Evolutionary conservation across 2,329 filamentous ascomycete genomes (phyloP), one percentile per base, ranked within the genome.

Genomic region (Paecilomyces fulvus): DNA sequence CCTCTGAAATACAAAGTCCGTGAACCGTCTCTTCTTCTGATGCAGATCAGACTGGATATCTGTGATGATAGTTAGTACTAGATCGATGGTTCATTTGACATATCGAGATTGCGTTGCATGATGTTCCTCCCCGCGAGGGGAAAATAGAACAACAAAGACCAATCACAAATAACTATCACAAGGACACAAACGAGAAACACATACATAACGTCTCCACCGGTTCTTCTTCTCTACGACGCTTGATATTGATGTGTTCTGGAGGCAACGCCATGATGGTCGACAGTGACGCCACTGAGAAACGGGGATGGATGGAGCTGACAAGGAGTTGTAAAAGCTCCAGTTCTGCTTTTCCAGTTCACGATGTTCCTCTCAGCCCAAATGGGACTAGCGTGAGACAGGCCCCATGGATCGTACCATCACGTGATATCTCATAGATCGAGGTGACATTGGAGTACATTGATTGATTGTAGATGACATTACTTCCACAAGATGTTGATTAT

Each of bases 141-240:
- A 46, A 51, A 25, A 51, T 50, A 37, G 12, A 30, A 21, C 23
- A 58, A 30, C 14, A 50, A 20, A 48, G 23, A 56, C 43, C 9
- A 50, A 10, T 21, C n/a, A 28, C 31, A 33, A 21, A 49, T 30
- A 23, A 23, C 21, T 7, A 46, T 43, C 25, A 12, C 23, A 28
- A 55, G 25, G 48, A 55, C 7, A 20, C 20, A n/a, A 11, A 30
- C 7, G 12, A 51, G 21, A 37, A 25, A n/a, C 10, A 55, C 57
- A 50, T 76, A 80, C 77, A 78, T 52, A 82, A 70, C 21, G 77
- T 75, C 58, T 83, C 80, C n/a, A 82, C 76, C 3, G 81, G 79
- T 51, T 80, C 79, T 55, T 83, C 80, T 55, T 78, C 76, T 55
- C 80, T 77, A 61, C 81, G 79, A 56, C 81, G 76, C 70, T 83